phyloP scores from a whole-genome alignment of 495 filamentous ascomycete species.

The Daldinia grandis region DNA sequence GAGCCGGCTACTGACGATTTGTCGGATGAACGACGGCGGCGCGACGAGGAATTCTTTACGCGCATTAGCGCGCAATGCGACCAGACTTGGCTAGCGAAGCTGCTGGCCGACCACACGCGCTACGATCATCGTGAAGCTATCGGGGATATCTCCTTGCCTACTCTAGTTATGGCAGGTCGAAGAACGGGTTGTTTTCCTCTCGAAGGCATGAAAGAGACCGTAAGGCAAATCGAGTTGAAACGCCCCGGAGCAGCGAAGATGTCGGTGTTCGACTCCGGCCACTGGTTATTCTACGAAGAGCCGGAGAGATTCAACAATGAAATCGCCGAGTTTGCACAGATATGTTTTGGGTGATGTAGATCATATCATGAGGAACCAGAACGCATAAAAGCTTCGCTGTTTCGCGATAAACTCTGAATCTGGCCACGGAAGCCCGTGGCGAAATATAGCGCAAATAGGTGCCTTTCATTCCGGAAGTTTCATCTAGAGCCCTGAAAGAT shows the following conservation, averaged over 20 bases:
- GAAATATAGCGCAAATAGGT: too few species aligned
- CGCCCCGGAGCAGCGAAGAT: conserved; percentile 40
- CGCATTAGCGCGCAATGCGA: conserved; percentile 49
- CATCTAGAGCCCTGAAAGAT: too few species aligned
- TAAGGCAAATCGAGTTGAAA: conserved; percentile 39
- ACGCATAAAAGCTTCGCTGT: too few species aligned
- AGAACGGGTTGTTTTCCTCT: conserved; percentile 56
- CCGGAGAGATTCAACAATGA: conserved; percentile 52
- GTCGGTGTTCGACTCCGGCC: conserved; percentile 51
- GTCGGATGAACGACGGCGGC: conserved; percentile 26
- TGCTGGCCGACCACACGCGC: conserved; percentile 57
- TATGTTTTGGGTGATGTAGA: neutral
- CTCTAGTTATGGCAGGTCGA: conserved; percentile 51
- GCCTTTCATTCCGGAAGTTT: too few species aligned
- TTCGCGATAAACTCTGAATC: too few species aligned
- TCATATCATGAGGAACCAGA: too few species aligned
- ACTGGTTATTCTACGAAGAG: conserved; percentile 60
- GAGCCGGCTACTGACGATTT: conserved; percentile 16
- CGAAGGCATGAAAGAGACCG: conserved; percentile 52
- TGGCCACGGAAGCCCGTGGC: too few species aligned
- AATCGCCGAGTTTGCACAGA: conserved; percentile 47
- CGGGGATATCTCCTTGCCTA: conserved; percentile 42
- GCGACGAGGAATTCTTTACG: conserved; percentile 54
- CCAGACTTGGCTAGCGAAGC: conserved; percentile 50
- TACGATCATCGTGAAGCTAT: conserved; percentile 59